Percentiles rank a stretch among this genome's conserved stretches.
Conservation (phyloP, 1,139 yeast genomes). For the Hansenula anomala region DNA sequence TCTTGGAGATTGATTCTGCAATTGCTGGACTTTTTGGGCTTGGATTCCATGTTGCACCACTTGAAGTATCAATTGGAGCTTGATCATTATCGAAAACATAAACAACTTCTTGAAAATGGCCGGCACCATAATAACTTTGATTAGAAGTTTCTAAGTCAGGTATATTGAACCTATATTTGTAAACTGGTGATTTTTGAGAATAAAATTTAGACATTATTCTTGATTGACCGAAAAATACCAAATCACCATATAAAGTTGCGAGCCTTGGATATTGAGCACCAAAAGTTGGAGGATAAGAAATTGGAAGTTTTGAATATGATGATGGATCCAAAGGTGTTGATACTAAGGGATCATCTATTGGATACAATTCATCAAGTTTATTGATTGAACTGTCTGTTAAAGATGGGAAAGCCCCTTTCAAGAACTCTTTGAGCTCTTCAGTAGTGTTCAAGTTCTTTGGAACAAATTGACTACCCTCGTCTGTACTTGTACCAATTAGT, state of each 20-base stretch:
- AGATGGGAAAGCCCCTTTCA: conserved; percentile 1
- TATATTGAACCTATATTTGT: conserved; percentile 18
- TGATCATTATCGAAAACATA: conserved; percentile 19
- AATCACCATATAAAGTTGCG: conserved; percentile 14
- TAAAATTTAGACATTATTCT: conserved; percentile 8
- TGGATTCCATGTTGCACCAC: conserved; percentile 11
- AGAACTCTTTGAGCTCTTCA: not conserved
- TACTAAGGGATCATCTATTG: conserved; percentile 4
- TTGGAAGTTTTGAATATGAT: conserved; percentile 5
- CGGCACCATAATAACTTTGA: conserved; percentile 9
- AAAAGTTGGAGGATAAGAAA: conserved; percentile 1
- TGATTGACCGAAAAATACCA: conserved; percentile 12
- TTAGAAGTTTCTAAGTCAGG: conserved; percentile 9
- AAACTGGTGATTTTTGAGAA: conserved; percentile 7
- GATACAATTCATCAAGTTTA: conserved; percentile 4
- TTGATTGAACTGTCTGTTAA: conserved; percentile 6
- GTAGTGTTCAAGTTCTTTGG: conserved; percentile 2
- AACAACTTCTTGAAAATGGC: conserved; percentile 20
- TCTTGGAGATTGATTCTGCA: conserved; percentile 6
- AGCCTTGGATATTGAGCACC: conserved; percentile 10
- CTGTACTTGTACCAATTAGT: conserved; percentile 17
- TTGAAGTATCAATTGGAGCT: conserved; percentile 5
- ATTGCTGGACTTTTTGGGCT: conserved; percentile 7
- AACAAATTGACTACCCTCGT: conserved; percentile 16
- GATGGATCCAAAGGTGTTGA: conserved; percentile 12